Conservation (phyloP, 2,329 filamentous ascomycete species). For the Paraphaeosphaeria minitans region DNA sequence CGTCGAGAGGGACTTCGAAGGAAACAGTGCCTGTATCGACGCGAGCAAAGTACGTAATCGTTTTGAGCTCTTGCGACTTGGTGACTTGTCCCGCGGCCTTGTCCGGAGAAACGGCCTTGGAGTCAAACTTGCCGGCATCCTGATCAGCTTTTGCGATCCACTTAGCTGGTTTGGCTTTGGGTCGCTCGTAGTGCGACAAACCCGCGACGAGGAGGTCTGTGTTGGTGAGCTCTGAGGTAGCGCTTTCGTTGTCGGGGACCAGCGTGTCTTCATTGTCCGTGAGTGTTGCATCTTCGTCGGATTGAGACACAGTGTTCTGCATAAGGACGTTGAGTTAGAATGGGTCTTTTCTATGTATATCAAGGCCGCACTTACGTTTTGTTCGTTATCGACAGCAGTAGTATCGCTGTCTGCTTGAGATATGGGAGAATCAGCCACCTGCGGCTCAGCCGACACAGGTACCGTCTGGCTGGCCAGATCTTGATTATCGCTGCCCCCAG, state of each 20-base stretch:
- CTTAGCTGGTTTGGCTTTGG: not conserved
- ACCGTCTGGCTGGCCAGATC: not conserved
- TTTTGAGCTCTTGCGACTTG: not conserved
- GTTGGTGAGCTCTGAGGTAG: not conserved
- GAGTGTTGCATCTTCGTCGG: not conserved
- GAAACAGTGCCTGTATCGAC: not conserved
- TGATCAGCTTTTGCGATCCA: not conserved
- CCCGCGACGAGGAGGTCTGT: not conserved
- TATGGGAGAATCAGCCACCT: not conserved
- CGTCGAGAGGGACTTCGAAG: not conserved
- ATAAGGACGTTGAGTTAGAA: not conserved
- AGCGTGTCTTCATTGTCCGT: not conserved
- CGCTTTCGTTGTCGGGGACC: constrained; percentile 1
- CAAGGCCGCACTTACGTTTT: not conserved
- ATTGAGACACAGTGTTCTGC: not conserved
- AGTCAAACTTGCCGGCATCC: not conserved
- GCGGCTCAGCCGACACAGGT: not conserved
- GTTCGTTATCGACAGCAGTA: not conserved
- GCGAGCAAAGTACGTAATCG: constrained; percentile 2
- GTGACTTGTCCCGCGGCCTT: not conserved
- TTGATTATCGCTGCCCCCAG: not conserved
- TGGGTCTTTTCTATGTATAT: too few relatives aligned
- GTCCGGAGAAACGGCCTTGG: not conserved
- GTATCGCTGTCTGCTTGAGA: not conserved
- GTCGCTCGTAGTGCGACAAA: not conserved